phyloP scores from a whole-genome alignment of 495 filamentous ascomycete genomes.

The Penicillium lividum region DNA sequence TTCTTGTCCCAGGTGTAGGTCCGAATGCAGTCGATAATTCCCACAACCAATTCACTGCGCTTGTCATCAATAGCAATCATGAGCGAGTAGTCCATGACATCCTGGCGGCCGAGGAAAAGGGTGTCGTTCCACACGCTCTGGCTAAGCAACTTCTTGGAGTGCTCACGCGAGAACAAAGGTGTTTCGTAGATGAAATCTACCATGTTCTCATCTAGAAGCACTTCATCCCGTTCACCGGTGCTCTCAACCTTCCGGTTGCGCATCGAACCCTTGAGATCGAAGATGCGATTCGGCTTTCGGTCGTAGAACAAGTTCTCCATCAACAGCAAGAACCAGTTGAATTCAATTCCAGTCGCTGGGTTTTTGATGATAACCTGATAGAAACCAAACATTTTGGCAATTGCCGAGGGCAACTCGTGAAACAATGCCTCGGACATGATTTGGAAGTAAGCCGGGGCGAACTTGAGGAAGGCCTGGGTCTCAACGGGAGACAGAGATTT shows the following conservation, averaged over 20 bases:
- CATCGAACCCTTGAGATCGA: constrained; percentile 98
- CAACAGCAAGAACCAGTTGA: constrained; percentile 89
- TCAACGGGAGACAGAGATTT: constrained; percentile 88
- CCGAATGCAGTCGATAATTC: constrained; percentile 97
- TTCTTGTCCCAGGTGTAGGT: constrained; percentile 99
- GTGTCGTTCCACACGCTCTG: constrained; percentile 94
- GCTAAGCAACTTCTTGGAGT: constrained; percentile 84
- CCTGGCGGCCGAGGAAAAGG: constrained; percentile 83
- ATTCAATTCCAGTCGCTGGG: constrained; percentile 84
- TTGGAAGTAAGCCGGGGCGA: constrained; percentile 94
- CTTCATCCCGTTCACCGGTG: constrained; percentile 93
- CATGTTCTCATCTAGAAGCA: constrained; percentile 98
- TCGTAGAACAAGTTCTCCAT: constrained; percentile 99
- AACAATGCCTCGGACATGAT: constrained; percentile 96
- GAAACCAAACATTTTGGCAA: constrained; percentile 99
- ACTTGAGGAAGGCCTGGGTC: constrained; percentile 88
- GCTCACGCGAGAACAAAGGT: constrained; percentile 89
- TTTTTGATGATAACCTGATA: constrained; percentile 98
- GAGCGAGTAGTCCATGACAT: constrained; percentile 98
- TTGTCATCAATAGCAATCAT: constrained; percentile 97
- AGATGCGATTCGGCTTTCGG: constrained; percentile 85
- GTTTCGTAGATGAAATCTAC: constrained; percentile 99
- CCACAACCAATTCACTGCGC: constrained; percentile 87
- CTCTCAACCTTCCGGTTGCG: constrained; percentile 93
- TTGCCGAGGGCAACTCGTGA: constrained; percentile 93